These are phyloP conservation scores for Crithidia expoeki DNA, from an alignment of 208 protist genomes.

Conservation along the genomic window DNA sequence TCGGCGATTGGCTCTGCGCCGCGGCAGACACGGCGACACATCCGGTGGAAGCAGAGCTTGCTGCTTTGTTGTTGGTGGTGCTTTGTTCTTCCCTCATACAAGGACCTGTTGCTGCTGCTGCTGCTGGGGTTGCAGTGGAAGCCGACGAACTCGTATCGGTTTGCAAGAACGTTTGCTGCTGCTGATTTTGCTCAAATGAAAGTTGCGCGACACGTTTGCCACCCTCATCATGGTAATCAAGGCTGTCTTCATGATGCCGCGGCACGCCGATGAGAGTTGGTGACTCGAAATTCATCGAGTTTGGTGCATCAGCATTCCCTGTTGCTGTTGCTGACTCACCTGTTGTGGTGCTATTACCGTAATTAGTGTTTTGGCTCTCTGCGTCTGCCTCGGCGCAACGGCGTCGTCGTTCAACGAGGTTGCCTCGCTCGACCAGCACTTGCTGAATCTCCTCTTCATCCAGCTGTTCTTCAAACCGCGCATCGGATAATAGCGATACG, in stretches of 20 bases:
- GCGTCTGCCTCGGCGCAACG: not conserved
- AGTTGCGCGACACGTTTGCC: too few relatives aligned
- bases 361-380: not conserved
- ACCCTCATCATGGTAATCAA: too few relatives aligned
- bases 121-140: too few relatives aligned
- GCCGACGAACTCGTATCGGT: too few relatives aligned
- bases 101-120: too few relatives aligned
- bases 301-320: too few relatives aligned
- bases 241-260: too few relatives aligned
- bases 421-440: not conserved
- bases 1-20: not conserved
- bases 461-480: not conserved
- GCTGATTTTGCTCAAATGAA: too few relatives aligned
- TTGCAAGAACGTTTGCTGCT: too few relatives aligned
- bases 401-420: not conserved
- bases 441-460: not conserved
- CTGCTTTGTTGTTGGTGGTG: not conserved
- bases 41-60: not conserved
- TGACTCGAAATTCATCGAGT: too few relatives aligned
- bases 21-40: not conserved
- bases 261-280: too few relatives aligned
- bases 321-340: conserved; percentile 20
- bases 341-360: too few relatives aligned
- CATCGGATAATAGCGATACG: not conserved
- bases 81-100: not conserved